Percentiles rank a stretch among this genome's conserved stretches.
These are phyloP conservation scores for Dendrothele bispora DNA, from an alignment of 768 basidiomycete species.

Conservation along the genomic window DNA sequence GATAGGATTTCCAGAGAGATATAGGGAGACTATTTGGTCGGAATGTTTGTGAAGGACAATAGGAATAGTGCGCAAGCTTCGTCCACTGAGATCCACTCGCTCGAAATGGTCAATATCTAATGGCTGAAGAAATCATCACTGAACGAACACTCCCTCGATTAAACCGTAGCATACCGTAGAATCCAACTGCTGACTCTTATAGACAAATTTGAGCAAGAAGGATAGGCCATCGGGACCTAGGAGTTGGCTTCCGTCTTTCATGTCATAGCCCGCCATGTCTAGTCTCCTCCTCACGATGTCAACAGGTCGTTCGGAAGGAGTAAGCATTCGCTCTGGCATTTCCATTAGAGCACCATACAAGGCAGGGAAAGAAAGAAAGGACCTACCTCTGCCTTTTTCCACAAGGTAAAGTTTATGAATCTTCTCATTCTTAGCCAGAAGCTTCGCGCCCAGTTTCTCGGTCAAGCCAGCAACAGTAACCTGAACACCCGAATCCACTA, in stretches of 20 bases:
- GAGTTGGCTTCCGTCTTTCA: slow-evolving; percentile 74
- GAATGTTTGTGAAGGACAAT: slow-evolving; percentile 83
- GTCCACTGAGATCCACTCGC: slow-evolving; percentile 76
- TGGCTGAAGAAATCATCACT: slow-evolving; percentile 40
- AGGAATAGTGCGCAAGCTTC: slow-evolving; percentile 84
- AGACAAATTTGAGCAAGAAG: slow-evolving; percentile 87
- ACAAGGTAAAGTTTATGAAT: too few species aligned
- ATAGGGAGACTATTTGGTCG: slow-evolving; percentile 78
- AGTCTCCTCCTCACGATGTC: slow-evolving; percentile 80
- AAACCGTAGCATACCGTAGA: slow-evolving; percentile 48
- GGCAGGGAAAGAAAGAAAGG: too few species aligned
- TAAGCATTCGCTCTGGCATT: slow-evolving; percentile 78
- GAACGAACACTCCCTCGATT: neutral
- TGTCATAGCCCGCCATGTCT: slow-evolving; percentile 86
- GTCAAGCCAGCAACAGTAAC: too few species aligned
- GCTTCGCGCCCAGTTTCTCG: too few species aligned
- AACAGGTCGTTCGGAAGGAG: slow-evolving; percentile 80
- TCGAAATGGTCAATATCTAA: slow-evolving; percentile 69
- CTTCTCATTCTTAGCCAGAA: too few species aligned
- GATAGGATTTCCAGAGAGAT: slow-evolving; percentile 91
- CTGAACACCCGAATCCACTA: too few species aligned
- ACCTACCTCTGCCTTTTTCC: too few species aligned
- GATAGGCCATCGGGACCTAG: slow-evolving; percentile 76
- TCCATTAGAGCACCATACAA: too few species aligned
- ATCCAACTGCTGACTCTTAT: slow-evolving; percentile 74